A percentile compares a stretch with the other conserved stretches of the same genome.
phyloP scores from a whole-genome alignment of 129 eudicot genomes.

The Sambucus nigra region DNA sequence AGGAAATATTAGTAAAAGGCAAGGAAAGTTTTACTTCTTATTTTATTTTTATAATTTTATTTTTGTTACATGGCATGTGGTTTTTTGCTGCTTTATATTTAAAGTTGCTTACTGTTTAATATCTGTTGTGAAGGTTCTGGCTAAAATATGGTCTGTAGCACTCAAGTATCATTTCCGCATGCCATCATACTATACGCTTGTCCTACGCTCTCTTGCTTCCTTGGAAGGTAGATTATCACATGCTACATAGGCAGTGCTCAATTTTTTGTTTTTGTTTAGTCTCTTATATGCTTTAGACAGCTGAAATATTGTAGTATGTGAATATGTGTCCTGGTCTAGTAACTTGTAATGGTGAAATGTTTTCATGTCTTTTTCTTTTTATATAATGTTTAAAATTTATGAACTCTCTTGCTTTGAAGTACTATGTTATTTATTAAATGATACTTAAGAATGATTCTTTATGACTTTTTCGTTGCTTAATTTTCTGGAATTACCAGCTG shows the following conservation, averaged over 20 bases:
- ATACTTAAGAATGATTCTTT: too few relatives aligned
- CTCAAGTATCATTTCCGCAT: constrained; percentile 81
- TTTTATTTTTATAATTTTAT: too few relatives aligned
- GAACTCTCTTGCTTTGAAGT: too few relatives aligned
- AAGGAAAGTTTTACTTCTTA: too few relatives aligned
- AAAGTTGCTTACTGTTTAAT: constrained; percentile 17
- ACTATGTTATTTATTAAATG: too few relatives aligned
- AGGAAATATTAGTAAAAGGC: too few relatives aligned
- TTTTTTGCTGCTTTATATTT: neutral
- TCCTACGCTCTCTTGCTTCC: constrained; percentile 89
- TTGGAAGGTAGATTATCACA: constrained; percentile 62
- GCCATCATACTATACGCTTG: constrained; percentile 89
- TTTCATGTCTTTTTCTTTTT: neutral
- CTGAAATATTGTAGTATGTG: neutral
- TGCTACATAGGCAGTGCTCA: constrained; percentile 2
- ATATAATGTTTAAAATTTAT: neutral
- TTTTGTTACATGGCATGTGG: too few relatives aligned
- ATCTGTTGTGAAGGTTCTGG: constrained; percentile 53
- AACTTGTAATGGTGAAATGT: neutral
- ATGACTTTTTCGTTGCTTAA: too few relatives aligned
- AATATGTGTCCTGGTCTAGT: neutral
- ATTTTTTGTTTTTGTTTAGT: neutral
- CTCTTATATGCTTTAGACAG: neutral
- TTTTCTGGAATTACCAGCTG: too few relatives aligned
- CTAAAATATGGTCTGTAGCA: constrained; percentile 82